Evolutionary conservation across 1,284 basidiomycete species (phyloP).

Genomic region (Trametes versicolor): DNA sequence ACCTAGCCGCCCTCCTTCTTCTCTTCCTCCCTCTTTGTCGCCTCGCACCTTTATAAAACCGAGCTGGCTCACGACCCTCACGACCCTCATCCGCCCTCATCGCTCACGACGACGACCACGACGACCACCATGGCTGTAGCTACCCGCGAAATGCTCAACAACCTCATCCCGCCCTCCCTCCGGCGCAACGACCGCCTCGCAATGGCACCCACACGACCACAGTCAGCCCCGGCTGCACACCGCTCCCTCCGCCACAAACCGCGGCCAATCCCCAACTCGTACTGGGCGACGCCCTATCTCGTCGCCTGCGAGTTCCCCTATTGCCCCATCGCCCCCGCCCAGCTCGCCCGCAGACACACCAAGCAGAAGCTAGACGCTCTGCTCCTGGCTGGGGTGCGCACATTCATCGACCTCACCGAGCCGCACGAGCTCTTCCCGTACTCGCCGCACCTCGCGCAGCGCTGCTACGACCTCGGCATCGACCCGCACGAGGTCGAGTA

Average conservation of each 20-base stretch:
- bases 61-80: constrained; percentile 21
- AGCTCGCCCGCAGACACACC: constrained; percentile 46
- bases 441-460: constrained; percentile 60
- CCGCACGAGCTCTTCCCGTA: constrained; percentile 75
- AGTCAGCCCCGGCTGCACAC: constrained; percentile 17
- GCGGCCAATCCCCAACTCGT: constrained; percentile 80
- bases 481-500: constrained; percentile 66
- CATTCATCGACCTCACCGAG: constrained; percentile 84
- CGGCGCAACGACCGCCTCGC: constrained; percentile 25
- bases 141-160: constrained; percentile 30
- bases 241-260: constrained; percentile 41
- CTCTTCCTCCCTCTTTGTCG: constrained; percentile 20
- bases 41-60: constrained; percentile 21
- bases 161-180: constrained; percentile 5
- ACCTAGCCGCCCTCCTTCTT: not conserved
- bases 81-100: constrained; percentile 13
- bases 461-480: constrained; percentile 64
- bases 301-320: constrained; percentile 85
- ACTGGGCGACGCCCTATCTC: constrained; percentile 78
- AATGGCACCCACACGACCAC: constrained; percentile 12
- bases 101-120: constrained; percentile 2
- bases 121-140: constrained; percentile 34
- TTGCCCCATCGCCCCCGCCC: constrained; percentile 56
- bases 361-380: constrained; percentile 74
- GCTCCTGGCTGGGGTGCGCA: constrained; percentile 73